These are phyloP conservation scores for Copromyces sp. DNA, from an alignment of 495 filamentous ascomycete species.

Conservation along the genomic window DNA sequence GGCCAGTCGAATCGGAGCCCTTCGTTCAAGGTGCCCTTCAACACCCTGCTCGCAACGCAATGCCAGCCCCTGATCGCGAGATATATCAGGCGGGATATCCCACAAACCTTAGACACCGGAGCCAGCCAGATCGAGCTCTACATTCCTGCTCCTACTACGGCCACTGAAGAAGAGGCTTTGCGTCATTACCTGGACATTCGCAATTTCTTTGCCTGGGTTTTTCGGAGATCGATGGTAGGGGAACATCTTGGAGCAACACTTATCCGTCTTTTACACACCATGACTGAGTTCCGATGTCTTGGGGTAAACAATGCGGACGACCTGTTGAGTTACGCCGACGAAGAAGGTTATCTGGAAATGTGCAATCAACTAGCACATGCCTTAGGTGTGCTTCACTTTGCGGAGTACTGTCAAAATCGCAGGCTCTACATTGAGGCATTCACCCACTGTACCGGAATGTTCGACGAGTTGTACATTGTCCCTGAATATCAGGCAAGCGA, in stretches of 20 bases:
- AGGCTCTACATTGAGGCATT: slow-evolving; percentile 54
- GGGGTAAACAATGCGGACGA: slow-evolving; percentile 40
- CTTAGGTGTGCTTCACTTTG: slow-evolving; percentile 47
- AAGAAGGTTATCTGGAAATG: slow-evolving; percentile 52
- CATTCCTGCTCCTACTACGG: slow-evolving; percentile 46
- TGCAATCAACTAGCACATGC: slow-evolving; percentile 49
- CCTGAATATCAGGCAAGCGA: slow-evolving; percentile 45
- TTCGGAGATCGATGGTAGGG: slow-evolving; percentile 50
- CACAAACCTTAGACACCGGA: slow-evolving; percentile 8
- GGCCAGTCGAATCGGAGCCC: slow-evolving; percentile 51
- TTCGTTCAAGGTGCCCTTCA: slow-evolving; percentile 47
- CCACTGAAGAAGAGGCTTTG: slow-evolving; percentile 39
- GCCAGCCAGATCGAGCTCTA: slow-evolving; percentile 42
- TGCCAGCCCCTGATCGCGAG: slow-evolving; percentile 45
- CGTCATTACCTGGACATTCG: slow-evolving; percentile 51
- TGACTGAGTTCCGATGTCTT: slow-evolving; percentile 43
- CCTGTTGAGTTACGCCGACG: slow-evolving; percentile 45
- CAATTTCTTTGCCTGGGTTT: slow-evolving; percentile 61
- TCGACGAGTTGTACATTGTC: slow-evolving; percentile 37
- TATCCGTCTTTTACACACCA: slow-evolving; percentile 45
- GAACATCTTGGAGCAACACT: slow-evolving; percentile 45
- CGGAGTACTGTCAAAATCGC: slow-evolving; percentile 46
- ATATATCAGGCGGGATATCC: slow-evolving; percentile 27
- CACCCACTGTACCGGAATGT: slow-evolving; percentile 60
- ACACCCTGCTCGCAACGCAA: slow-evolving; percentile 35